phyloP scores from a whole-genome alignment of 2,329 filamentous ascomycete species.

The Sporothrix euskadiensis region DNA sequence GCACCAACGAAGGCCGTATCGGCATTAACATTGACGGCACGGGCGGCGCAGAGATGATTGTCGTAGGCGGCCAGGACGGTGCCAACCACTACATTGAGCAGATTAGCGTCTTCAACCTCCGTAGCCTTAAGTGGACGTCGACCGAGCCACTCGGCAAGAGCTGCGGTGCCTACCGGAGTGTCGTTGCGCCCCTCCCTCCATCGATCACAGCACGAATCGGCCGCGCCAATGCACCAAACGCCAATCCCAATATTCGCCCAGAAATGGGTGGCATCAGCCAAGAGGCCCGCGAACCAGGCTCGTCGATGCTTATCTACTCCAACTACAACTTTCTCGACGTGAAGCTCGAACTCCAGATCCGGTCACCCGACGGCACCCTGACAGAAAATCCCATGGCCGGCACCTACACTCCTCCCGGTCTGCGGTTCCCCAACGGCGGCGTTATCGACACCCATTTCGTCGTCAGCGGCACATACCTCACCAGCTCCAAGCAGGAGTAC shows the following conservation, averaged over 20 bases:
- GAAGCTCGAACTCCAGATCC: conserved; percentile 89
- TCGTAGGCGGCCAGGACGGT: conserved; percentile 94
- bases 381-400: conserved; percentile 88
- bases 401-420: conserved; percentile 81
- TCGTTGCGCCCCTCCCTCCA: conserved; percentile 79
- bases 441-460: conserved; percentile 96
- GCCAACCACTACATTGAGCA: conserved; percentile 99
- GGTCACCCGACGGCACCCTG: conserved; percentile 78
- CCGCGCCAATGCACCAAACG: conserved; percentile 50
- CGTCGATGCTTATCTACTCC: conserved; percentile 93
- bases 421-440: conserved; percentile 93
- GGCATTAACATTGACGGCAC: conserved; percentile 87
- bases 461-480: conserved; percentile 94
- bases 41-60: conserved; percentile 94
- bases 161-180: conserved; percentile 94
- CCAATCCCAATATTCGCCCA: conserved; percentile 40
- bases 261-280: conserved; percentile 53
- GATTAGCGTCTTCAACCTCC: conserved; percentile 95
- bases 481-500: conserved; percentile 97
- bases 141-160: conserved; percentile 85
- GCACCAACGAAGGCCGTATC: conserved; percentile 83
- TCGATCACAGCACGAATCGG: conserved; percentile 67
- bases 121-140: conserved; percentile 92
- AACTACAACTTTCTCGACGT: conserved; percentile 99
- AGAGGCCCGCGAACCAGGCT: conserved; percentile 59